Conservation (phyloP, 805 yeast species). For the Candida palmyrensis region DNA sequence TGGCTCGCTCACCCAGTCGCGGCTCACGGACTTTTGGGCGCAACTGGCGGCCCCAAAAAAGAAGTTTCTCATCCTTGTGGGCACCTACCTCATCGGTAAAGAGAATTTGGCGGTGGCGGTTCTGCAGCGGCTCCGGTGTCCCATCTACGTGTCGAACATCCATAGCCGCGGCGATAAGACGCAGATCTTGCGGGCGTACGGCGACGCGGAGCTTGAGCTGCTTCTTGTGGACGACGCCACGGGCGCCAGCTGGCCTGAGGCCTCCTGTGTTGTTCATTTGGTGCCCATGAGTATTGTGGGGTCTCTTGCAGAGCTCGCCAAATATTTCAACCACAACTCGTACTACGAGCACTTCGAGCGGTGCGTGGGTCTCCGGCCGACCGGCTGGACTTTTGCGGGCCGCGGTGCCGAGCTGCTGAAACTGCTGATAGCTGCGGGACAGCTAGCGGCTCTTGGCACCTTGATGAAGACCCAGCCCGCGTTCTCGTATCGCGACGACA, state of each 20-base stretch:
- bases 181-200: slow-evolving; percentile 40
- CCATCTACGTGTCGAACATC: slow-evolving; percentile 48
- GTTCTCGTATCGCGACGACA: slow-evolving; percentile 21
- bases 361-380: slow-evolving; percentile 74
- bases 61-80: slow-evolving; percentile 59
- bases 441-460: slow-evolving; percentile 5
- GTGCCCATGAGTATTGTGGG: slow-evolving; percentile 60
- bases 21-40: slow-evolving; percentile 34
- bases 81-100: slow-evolving; percentile 90
- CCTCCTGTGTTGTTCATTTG: slow-evolving; percentile 55
- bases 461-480: slow-evolving; percentile 14
- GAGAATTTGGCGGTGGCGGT: slow-evolving; percentile 74
- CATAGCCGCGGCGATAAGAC: slow-evolving; percentile 40
- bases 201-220: slow-evolving; percentile 35
- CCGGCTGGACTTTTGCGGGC: slow-evolving; percentile 76
- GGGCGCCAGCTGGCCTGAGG: slow-evolving; percentile 42
- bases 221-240: slow-evolving; percentile 31
- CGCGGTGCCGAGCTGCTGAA: slow-evolving; percentile 1
- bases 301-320: slow-evolving; percentile 38
- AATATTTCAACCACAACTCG: slow-evolving; percentile 44
- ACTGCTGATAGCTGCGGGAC: slow-evolving; percentile 3
- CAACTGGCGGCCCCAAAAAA: slow-evolving; percentile 19
- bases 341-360: slow-evolving; percentile 46
- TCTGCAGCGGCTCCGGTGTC: slow-evolving; percentile 47
- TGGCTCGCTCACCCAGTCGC: slow-evolving; percentile 28